Conservation (phyloP, 768 basidiomycete species). For the Boletus rex-veris region DNA sequence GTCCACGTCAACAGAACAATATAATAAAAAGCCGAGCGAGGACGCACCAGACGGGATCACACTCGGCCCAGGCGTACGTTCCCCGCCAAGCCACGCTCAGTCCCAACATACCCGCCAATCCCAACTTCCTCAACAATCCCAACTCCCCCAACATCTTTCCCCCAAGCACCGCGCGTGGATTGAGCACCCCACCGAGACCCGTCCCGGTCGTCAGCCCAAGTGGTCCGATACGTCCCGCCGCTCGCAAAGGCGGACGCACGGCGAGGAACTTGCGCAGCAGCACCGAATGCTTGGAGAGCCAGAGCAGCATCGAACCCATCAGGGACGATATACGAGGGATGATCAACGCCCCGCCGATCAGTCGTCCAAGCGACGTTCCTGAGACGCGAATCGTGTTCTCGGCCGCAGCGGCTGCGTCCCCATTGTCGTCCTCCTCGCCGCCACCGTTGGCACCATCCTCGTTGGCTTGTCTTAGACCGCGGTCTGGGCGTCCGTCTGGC, state of each 20-base stretch:
- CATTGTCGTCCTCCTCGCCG: slow-evolving; percentile 8
- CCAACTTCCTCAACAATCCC: slow-evolving; percentile 23
- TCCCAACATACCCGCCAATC: slow-evolving; percentile 34
- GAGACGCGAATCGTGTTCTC: slow-evolving; percentile 58
- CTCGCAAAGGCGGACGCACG: slow-evolving; percentile 18
- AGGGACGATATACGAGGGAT: slow-evolving; percentile 61
- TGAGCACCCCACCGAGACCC: not conserved
- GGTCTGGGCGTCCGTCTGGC: slow-evolving; percentile 10
- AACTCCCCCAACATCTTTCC: slow-evolving; percentile 7
- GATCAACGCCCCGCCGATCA: slow-evolving; percentile 66
- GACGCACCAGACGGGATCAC: slow-evolving; percentile 68
- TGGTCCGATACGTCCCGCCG: slow-evolving; percentile 13
- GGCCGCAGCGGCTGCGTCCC: slow-evolving; percentile 46
- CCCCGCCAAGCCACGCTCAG: slow-evolving; percentile 52
- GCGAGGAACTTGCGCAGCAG: slow-evolving; percentile 26
- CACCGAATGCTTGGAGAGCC: slow-evolving; percentile 41
- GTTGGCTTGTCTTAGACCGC: slow-evolving; percentile 14
- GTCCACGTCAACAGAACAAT: not conserved
- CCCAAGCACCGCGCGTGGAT: slow-evolving; percentile 20
- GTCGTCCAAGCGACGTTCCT: slow-evolving; percentile 58
- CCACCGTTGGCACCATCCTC: slow-evolving; percentile 1
- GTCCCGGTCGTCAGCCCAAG: slow-evolving; percentile 14
- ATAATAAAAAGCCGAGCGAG: not conserved
- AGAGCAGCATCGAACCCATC: slow-evolving; percentile 61
- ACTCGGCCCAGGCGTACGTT: slow-evolving; percentile 58